Evolutionary conservation across 495 filamentous ascomycete species (phyloP), one percentile per base, ranked within the genome.

Genomic region (Hypoxylon crocopeplum): DNA sequence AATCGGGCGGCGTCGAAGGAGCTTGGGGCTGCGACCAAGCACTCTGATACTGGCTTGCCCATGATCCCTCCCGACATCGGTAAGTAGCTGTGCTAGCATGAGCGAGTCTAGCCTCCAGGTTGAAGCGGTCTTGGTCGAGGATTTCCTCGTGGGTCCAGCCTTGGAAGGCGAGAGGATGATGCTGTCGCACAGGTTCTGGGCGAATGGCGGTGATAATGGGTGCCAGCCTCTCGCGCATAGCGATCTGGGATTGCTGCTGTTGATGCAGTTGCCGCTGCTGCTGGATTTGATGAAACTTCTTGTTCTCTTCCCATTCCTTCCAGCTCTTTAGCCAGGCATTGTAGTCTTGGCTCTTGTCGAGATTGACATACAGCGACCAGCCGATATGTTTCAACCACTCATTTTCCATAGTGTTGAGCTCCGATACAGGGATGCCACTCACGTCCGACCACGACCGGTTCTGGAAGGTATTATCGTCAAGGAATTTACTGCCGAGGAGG

Each of bases 401-500:
- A 64, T 86, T 84, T 77, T 99, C 94, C 77, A 97, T 80, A 55
- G 80, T 81, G 76, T 98, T 98, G 66, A 99, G 79, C 64, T 97
- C 93, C 19, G 79, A 61, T 17, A 99, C 92, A 16, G 88, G 74
- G 56, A 99, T 97, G 51, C 89, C 91, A 75, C 92, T 98, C 19
- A 99, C 94, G 68, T 99, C 95, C 3, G 95, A 89, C 94, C 94
- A 99, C 5, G 95, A 98, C 48, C 93, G 90, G 77, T 98, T 99
- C 79, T 97, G 92, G 75, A 98, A 99, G 12, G 94, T 99, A 75
- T 98, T 98, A 74, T 99, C 94, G 69, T 99, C 94, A 48, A 98
- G 74, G 67, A 99, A 99, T 76, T 99, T 99, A 79, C 93, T 97
- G 45, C 93, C 94, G 25, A 99, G 82, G 33, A 99, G 79, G 25